Percentiles rank a stretch among this genome's conserved stretches.
These are phyloP conservation scores for Trichosporon inkin DNA, from an alignment of 1,284 basidiomycete species.

Conservation along the genomic window DNA sequence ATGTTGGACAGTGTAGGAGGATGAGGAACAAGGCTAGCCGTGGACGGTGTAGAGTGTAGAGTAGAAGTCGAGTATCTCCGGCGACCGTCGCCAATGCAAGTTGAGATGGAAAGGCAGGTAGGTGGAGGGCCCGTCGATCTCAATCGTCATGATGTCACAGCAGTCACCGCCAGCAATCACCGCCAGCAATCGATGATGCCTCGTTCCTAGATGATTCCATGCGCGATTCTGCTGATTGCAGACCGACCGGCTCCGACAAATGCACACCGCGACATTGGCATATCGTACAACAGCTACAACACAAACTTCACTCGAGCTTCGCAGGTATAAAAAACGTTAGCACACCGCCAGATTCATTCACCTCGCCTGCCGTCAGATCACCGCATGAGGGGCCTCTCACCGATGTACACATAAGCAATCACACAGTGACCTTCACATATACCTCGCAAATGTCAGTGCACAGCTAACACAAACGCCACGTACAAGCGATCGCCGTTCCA, in stretches of 20 bases:
- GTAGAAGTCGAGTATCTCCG: too few relatives aligned
- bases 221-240: too few relatives aligned
- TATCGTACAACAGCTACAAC: not conserved
- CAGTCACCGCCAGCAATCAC: too few relatives aligned
- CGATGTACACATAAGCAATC: constrained; percentile 86
- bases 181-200: too few relatives aligned
- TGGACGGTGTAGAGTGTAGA: not conserved
- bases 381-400: constrained; percentile 26
- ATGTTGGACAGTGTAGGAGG: not conserved
- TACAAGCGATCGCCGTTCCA: constrained; percentile 79
- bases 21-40: not conserved
- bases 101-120: too few relatives aligned
- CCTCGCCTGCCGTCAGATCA: constrained; percentile 54
- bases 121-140: too few relatives aligned
- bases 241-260: too few relatives aligned
- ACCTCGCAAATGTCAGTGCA: constrained; percentile 49
- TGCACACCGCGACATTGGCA: too few relatives aligned
- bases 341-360: constrained; percentile 74
- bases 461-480: constrained; percentile 27
- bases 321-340: constrained; percentile 81
- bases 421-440: constrained; percentile 79
- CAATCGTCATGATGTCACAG: too few relatives aligned
- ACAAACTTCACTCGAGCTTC: constrained; percentile 18
- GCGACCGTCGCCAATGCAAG: too few relatives aligned
- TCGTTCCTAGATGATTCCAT: too few relatives aligned